Conservation (phyloP, 2,329 filamentous ascomycete species). For the Huntiella moniliformis region DNA sequence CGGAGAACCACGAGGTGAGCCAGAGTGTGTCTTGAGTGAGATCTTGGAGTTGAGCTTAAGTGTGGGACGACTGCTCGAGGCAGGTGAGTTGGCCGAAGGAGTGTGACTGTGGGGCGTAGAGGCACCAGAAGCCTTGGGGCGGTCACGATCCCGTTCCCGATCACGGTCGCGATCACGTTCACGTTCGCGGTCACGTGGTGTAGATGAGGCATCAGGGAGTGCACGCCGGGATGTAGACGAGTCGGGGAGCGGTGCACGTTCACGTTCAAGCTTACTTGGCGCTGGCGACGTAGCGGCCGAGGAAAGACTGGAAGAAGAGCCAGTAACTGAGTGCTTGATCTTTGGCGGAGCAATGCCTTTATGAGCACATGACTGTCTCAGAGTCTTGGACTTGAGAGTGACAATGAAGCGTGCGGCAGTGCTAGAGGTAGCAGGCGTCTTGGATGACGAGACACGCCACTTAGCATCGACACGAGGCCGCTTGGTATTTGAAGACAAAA, state of each 20-base stretch:
- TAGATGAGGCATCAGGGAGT: slow-evolving; percentile 1
- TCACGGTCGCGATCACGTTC: not conserved
- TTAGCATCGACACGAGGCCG: slow-evolving; percentile 8
- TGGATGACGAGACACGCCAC: not conserved
- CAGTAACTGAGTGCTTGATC: not conserved
- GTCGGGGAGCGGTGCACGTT: slow-evolving; percentile 8
- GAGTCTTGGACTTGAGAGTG: slow-evolving; percentile 8
- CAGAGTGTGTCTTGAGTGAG: slow-evolving; percentile 5
- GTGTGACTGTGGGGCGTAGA: not conserved
- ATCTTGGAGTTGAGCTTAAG: slow-evolving; percentile 11
- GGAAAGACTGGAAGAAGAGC: slow-evolving; percentile 2
- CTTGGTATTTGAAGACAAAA: slow-evolving; percentile 2
- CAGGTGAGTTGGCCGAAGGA: not conserved
- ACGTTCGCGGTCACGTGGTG: not conserved
- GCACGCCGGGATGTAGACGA: not conserved
- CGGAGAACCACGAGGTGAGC: slow-evolving; percentile 1
- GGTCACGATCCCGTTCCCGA: not conserved
- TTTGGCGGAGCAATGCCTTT: slow-evolving; percentile 7
- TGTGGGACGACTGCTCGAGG: not conserved
- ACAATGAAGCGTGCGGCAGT: slow-evolving; percentile 5
- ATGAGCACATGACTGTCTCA: slow-evolving; percentile 9
- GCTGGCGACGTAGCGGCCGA: slow-evolving; percentile 5
- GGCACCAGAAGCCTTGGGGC: not conserved
- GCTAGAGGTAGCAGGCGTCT: not conserved
- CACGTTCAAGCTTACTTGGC: slow-evolving; percentile 10